These are phyloP conservation scores for Biscutella auriculata DNA, from an alignment of 441 rosid genomes.

Conservation along the genomic window DNA sequence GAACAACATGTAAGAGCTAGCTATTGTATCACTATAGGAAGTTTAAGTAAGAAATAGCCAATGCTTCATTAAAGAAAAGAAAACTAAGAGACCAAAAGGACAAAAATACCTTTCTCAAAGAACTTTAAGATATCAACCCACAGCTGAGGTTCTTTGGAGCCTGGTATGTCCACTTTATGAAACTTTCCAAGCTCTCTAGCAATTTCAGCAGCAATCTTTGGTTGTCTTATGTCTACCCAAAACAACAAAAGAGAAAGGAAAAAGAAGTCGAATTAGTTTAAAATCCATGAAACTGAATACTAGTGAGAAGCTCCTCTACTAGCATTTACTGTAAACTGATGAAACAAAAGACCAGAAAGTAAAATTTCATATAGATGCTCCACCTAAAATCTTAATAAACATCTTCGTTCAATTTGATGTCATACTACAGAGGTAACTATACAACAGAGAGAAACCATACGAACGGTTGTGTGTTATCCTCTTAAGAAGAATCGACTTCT, in stretches of 20 bases:
- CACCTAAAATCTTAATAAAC: background rate
- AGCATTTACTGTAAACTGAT: background rate
- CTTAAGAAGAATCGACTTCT: background rate
- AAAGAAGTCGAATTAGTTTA: background rate
- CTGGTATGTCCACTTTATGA: slow-evolving; percentile 80
- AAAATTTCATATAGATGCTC: background rate
- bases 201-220: slow-evolving; percentile 73
- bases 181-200: slow-evolving; percentile 70
- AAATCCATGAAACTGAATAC: background rate
- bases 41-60: background rate
- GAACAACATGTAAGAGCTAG: slow-evolving; percentile 2
- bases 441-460: background rate
- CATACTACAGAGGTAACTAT: background rate
- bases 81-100: background rate
- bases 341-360: background rate
- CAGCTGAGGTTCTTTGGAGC: slow-evolving; percentile 83
- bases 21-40: background rate
- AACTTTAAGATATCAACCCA: slow-evolving; percentile 84
- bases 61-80: background rate
- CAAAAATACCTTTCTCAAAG: slow-evolving; percentile 53
- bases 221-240: slow-evolving; percentile 63
- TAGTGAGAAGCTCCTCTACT: background rate
- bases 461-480: background rate
- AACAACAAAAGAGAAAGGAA: background rate
- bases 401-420: background rate